phyloP scores from a whole-genome alignment of 2,329 filamentous ascomycete species.

The Didymella keratinophila region DNA sequence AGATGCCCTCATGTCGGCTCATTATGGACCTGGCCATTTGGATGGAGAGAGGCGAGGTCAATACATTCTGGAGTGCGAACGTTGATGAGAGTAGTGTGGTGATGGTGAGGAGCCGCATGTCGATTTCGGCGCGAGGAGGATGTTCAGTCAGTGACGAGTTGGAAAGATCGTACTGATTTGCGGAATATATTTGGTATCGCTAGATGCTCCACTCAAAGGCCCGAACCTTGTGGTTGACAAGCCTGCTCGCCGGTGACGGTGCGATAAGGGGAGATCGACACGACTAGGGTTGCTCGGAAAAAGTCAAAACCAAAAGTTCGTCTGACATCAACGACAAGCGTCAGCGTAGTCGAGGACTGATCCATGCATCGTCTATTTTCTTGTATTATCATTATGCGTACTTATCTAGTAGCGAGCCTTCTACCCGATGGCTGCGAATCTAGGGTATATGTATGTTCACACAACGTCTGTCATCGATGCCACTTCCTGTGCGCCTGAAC shows the following conservation, averaged over 20 bases:
- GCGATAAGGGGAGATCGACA: not conserved
- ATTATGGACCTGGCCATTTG: slow-evolving; percentile 44
- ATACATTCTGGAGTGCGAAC: not conserved
- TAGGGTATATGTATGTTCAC: slow-evolving; percentile 13
- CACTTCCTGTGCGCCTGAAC: not conserved
- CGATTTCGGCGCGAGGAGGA: not conserved
- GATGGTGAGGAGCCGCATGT: slow-evolving; percentile 5
- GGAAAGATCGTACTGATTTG: not conserved
- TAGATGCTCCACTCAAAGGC: not conserved
- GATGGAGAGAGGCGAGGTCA: slow-evolving; percentile 19
- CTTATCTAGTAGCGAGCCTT: slow-evolving; percentile 1
- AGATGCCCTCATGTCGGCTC: slow-evolving; percentile 42
- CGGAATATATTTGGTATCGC: not conserved
- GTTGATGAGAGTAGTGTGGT: not conserved
- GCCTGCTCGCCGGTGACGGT: not conserved
- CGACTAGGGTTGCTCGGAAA: not conserved
- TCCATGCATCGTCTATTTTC: not conserved
- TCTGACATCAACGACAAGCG: too few relatives aligned
- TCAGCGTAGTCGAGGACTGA: too few relatives aligned
- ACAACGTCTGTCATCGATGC: not conserved
- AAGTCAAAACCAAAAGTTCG: not conserved
- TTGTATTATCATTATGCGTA: slow-evolving; percentile 2
- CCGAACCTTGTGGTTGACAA: not conserved
- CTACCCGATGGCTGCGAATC: slow-evolving; percentile 8
- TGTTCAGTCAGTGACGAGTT: not conserved